Base-by-base conservation (phyloP, 441 rosid genomes). In the Brassica hybrid region DNA sequence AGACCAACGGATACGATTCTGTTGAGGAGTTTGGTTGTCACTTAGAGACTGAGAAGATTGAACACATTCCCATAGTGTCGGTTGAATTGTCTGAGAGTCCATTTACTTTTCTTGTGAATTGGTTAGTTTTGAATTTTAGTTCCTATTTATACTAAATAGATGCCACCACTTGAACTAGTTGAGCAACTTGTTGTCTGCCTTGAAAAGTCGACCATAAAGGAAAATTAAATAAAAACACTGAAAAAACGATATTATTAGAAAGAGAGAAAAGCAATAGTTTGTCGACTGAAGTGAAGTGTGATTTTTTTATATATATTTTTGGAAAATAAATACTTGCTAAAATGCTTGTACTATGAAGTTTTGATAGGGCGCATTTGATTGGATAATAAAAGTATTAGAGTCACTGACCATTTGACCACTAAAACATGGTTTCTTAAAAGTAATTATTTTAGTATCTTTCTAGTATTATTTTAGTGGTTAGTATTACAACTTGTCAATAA, bases 1-100 rank as follows among this genome's bases (percentile, higher is more conserved):
- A 12, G 86, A 41, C 97, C 97, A 89, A 25, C 84, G 88, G 80
- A 94, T 83, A 48, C 88, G 75, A 84, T 88, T 88, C 75, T 81
- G 83, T 30, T 87, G 88, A 80, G 69, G 34, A 63, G 71, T 8
- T 13, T 78, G 78, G 62, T 80, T 50, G 18, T 81, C 61, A 75
- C 71, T 60, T 38, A 78, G 69, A 59, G 85, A 72, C 52, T 83
- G 79, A 71, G 83, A 79, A 48, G 84, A 0, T 32, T 79, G 69
- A 67, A 83, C 81, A 71, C 78, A 84, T 12, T 83, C 84, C 90
- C 88, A 82, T 27, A 85, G 88, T 63, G 87, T 86, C 56, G 77
- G 68, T 38, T 75, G 68, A 76, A 79, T 27, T 19, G 78, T 70
- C 13, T 81, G 77, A 62, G 79, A 77, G 76, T 88, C 92, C 94